phyloP scores from a whole-genome alignment of 208 protist genomes.

The Wallacemonas sp. region DNA sequence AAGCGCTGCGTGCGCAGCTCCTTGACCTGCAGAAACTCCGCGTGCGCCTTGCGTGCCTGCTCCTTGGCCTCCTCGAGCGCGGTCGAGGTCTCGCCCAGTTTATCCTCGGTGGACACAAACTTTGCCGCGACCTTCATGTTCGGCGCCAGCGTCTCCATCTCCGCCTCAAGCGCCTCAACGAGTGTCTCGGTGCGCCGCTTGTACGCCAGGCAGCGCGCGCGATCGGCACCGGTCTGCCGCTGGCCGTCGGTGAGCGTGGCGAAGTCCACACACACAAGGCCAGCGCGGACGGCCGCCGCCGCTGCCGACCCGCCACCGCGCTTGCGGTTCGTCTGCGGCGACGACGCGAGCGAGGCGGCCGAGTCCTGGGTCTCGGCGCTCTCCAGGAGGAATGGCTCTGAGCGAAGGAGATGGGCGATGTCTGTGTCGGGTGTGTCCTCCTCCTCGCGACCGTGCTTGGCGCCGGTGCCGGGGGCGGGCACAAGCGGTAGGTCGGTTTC shows the following conservation, averaged over 20 bases:
- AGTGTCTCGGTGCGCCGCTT: constrained; percentile 59
- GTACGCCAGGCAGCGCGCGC: constrained; percentile 52
- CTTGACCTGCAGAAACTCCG: constrained; percentile 87
- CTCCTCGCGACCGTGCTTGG: constrained; percentile 45
- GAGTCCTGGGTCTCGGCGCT: constrained; percentile 2
- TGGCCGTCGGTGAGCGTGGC: constrained; percentile 50
- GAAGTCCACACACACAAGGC: constrained; percentile 76
- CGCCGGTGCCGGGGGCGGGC: constrained; percentile 26
- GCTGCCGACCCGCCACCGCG: constrained; percentile 1
- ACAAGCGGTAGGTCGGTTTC: constrained; percentile 72
- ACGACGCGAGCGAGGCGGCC: neutral
- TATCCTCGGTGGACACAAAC: constrained; percentile 63
- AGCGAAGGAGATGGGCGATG: constrained; percentile 26
- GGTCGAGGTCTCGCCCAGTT: constrained; percentile 70
- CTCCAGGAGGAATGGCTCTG: constrained; percentile 72
- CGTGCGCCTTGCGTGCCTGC: constrained; percentile 62
- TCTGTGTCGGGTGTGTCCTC: constrained; percentile 14
- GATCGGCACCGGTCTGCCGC: constrained; percentile 43
- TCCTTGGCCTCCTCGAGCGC: constrained; percentile 81
- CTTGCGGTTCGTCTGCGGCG: constrained; percentile 1
- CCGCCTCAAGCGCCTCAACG: constrained; percentile 49
- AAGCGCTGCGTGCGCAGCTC: constrained; percentile 91
- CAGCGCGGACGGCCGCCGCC: neutral
- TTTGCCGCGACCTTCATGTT: constrained; percentile 80
- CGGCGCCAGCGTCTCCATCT: constrained; percentile 84